phyloP scores from a whole-genome alignment of 2,329 filamentous ascomycete species.

The Pseudohalonectria lignicola region DNA sequence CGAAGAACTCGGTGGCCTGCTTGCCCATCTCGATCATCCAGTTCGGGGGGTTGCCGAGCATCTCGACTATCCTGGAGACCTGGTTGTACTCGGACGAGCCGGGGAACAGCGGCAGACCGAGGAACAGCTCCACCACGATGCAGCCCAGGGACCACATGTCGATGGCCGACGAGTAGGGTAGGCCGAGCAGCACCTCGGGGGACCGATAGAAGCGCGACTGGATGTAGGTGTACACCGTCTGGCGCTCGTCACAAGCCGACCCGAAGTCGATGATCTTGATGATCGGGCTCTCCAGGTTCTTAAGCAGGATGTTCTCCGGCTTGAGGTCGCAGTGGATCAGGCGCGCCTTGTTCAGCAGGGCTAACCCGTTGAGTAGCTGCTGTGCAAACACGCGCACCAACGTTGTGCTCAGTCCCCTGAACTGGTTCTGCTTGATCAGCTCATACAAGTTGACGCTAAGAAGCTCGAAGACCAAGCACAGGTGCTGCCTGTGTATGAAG shows the following conservation, averaged over 20 bases:
- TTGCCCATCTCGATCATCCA: slow-evolving; percentile 99
- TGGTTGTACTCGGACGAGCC: slow-evolving; percentile 99
- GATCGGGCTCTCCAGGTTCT: slow-evolving; percentile 96
- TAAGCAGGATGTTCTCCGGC: slow-evolving; percentile 93
- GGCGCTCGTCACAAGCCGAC: slow-evolving; percentile 93
- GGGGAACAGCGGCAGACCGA: slow-evolving; percentile 87
- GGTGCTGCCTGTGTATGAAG: slow-evolving; percentile 94
- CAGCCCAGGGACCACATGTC: slow-evolving; percentile 99
- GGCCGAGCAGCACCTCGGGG: slow-evolving; percentile 85
- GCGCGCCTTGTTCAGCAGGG: slow-evolving; percentile 88
- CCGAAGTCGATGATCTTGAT: slow-evolving; percentile 99
- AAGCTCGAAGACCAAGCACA: slow-evolving; percentile 92
- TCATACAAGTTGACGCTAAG: slow-evolving; percentile 97
- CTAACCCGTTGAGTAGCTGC: slow-evolving; percentile 85
- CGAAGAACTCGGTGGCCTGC: slow-evolving; percentile 93
- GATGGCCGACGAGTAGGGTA: slow-evolving; percentile 96
- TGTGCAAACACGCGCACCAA: slow-evolving; percentile 96
- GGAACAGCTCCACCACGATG: slow-evolving; percentile 94
- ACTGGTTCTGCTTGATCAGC: slow-evolving; percentile 98
- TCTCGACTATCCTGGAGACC: slow-evolving; percentile 92
- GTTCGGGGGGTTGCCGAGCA: slow-evolving; percentile 90
- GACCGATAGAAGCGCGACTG: slow-evolving; percentile 97
- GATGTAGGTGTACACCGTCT: slow-evolving; percentile 98
- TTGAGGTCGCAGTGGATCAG: slow-evolving; percentile 98
- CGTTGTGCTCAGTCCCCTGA: slow-evolving; percentile 92